These are phyloP conservation scores for Vickermania ingenoplastis DNA, from an alignment of 208 protist species.

Conservation along the genomic window DNA sequence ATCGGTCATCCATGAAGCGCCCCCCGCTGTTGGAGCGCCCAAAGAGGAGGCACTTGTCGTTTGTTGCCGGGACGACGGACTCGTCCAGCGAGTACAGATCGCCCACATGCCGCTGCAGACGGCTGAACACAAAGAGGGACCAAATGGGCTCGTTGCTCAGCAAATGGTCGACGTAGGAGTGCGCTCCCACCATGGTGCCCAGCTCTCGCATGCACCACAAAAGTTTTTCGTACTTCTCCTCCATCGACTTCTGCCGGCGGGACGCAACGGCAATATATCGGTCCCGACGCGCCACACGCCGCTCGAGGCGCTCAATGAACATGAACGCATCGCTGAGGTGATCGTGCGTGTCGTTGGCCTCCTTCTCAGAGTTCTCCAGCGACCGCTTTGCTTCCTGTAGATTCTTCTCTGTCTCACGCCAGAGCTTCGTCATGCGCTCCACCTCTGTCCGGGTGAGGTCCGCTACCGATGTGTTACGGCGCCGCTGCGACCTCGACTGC, in stretches of 20 bases:
- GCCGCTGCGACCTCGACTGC: conserved; percentile 6
- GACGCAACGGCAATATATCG: conserved; percentile 35
- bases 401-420: conserved; percentile 79
- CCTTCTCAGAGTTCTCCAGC: conserved; percentile 75
- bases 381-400: conserved; percentile 63
- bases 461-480: conserved; percentile 21
- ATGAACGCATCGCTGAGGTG: conserved; percentile 74
- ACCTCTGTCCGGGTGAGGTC: conserved; percentile 50
- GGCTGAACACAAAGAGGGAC: conserved; percentile 58
- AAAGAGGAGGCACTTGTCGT: conserved; percentile 27
- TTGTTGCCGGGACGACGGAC: conserved; percentile 1
- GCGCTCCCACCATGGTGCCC: conserved; percentile 39
- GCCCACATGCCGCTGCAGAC: conserved; percentile 41
- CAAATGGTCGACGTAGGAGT: conserved; percentile 73
- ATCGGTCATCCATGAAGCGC: conserved; percentile 24
- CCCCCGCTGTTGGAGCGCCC: conserved; percentile 28
- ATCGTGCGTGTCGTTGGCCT: conserved; percentile 54
- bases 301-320: conserved; percentile 78
- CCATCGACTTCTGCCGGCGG: conserved; percentile 41
- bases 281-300: conserved; percentile 65
- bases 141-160: conserved; percentile 48
- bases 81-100: background rate
- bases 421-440: conserved; percentile 49
- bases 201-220: conserved; percentile 77
- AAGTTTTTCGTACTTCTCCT: conserved; percentile 86